phyloP scores from a whole-genome alignment of 768 basidiomycete genomes.

The Tylopilus felleus region DNA sequence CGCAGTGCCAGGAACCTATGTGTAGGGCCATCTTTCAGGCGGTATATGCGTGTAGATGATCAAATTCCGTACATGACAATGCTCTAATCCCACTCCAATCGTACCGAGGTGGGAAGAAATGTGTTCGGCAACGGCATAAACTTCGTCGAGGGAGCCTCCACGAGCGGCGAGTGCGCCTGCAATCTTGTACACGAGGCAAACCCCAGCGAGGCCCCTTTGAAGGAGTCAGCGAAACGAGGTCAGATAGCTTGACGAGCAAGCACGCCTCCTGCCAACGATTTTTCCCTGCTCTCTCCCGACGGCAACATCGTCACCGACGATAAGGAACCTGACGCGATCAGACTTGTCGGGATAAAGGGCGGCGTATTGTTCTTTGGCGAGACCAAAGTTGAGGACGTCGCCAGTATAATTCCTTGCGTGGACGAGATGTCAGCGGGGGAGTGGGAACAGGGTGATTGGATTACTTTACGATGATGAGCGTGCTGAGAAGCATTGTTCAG shows the following conservation, averaged over 20 bases:
- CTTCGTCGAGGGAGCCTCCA: constrained; percentile 66
- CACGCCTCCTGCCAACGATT: constrained; percentile 75
- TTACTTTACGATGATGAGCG: constrained; percentile 81
- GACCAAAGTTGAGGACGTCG: constrained; percentile 87
- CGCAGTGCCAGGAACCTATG: constrained; percentile 76
- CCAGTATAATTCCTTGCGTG: constrained; percentile 77
- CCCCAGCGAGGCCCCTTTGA: constrained; percentile 74
- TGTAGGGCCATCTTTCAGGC: not conserved
- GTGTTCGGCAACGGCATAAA: constrained; percentile 64
- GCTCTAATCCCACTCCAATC: constrained; percentile 83
- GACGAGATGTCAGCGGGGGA: constrained; percentile 5
- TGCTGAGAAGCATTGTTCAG: constrained; percentile 39
- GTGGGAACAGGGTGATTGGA: not conserved
- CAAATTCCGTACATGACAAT: constrained; percentile 63
- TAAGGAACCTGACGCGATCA: constrained; percentile 66
- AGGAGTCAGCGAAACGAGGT: not conserved
- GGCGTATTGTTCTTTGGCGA: constrained; percentile 82
- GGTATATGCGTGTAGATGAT: not conserved
- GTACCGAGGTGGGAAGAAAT: constrained; percentile 68
- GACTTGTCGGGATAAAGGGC: constrained; percentile 66
- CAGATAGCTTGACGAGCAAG: not conserved
- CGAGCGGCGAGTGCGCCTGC: constrained; percentile 75
- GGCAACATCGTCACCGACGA: constrained; percentile 89
- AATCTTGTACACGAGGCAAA: constrained; percentile 85
- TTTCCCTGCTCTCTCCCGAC: constrained; percentile 78